A percentile compares a stretch with the other conserved stretches of the same genome.
Evolutionary conservation across 805 yeast species (phyloP).

Genomic region (Candida krabiensis): DNA sequence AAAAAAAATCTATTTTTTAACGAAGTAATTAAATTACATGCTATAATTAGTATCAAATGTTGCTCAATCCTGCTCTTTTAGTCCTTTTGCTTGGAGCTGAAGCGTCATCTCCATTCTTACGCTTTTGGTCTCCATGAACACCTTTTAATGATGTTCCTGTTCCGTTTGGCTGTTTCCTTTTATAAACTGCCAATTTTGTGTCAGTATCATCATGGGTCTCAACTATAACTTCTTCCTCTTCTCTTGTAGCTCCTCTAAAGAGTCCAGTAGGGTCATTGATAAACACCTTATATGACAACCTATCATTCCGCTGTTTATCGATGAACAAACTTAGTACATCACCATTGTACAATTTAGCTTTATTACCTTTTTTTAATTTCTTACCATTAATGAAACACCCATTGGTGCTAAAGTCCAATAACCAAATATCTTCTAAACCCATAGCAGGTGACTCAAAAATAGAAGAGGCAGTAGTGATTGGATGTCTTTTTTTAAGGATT

Average conservation of each 20-base stretch:
- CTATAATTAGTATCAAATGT: constrained; percentile 4
- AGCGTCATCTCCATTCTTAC: constrained; percentile 6
- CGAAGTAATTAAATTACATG: neutral
- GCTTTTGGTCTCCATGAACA: constrained; percentile 8
- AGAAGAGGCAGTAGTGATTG: constrained; percentile 49
- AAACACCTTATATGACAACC: constrained; percentile 52
- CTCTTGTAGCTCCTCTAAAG: constrained; percentile 48
- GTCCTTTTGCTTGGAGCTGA: constrained; percentile 10
- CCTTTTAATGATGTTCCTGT: neutral
- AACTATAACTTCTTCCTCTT: constrained; percentile 11
- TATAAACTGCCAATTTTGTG: constrained; percentile 3
- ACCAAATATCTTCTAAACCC: constrained; percentile 72
- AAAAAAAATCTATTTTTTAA: too few species aligned
- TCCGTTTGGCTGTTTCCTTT: constrained; percentile 6
- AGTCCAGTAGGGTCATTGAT: constrained; percentile 65
- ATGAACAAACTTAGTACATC: constrained; percentile 67
- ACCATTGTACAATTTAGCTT: constrained; percentile 59
- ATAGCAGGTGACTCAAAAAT: constrained; percentile 68
- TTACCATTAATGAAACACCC: constrained; percentile 69
- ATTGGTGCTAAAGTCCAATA: constrained; percentile 77
- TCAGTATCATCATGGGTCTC: constrained; percentile 24
- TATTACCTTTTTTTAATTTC: constrained; percentile 60
- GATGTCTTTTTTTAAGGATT: constrained; percentile 62
- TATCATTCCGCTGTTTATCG: constrained; percentile 54
- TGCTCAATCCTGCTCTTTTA: constrained; percentile 25